Percentiles rank a stretch among this genome's conserved stretches.
Conservation (phyloP, 129 eudicot species). For the Pseudognaphalium luteoalbum region DNA sequence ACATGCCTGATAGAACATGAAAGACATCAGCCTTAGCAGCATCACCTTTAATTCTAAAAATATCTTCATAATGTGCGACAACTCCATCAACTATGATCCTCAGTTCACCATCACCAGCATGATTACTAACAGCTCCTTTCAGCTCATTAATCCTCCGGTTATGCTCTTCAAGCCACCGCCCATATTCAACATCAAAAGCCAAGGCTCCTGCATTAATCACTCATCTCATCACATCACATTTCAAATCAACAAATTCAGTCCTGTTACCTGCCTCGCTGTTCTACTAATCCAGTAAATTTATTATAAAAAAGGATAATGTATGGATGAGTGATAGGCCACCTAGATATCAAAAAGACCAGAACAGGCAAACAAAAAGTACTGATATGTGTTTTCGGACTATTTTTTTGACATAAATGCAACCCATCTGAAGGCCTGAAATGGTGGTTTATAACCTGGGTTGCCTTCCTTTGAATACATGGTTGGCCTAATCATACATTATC, state of each 20-base stretch:
- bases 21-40: constrained; percentile 80
- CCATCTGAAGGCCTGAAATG: too few relatives aligned
- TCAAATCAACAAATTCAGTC: not conserved
- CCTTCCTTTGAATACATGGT: too few relatives aligned
- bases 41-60: constrained; percentile 68
- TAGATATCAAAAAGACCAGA: too few relatives aligned
- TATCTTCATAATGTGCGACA: constrained; percentile 80
- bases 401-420: too few relatives aligned
- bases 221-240: constrained; percentile 1
- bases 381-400: too few relatives aligned
- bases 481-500: too few relatives aligned
- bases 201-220: constrained; percentile 62
- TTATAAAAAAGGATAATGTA: too few relatives aligned
- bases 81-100: constrained; percentile 82
- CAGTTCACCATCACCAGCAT: constrained; percentile 92
- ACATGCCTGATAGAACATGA: constrained; percentile 85
- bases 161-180: constrained; percentile 92
- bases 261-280: too few relatives aligned
- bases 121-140: constrained; percentile 89
- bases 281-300: too few relatives aligned
- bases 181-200: constrained; percentile 90
- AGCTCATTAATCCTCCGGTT: constrained; percentile 72
- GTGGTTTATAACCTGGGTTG: too few relatives aligned
- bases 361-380: too few relatives aligned
- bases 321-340: too few relatives aligned